These are phyloP conservation scores for Nicotiana rustica DNA, from an alignment of 305 asterid genomes.

Conservation along the genomic window DNA sequence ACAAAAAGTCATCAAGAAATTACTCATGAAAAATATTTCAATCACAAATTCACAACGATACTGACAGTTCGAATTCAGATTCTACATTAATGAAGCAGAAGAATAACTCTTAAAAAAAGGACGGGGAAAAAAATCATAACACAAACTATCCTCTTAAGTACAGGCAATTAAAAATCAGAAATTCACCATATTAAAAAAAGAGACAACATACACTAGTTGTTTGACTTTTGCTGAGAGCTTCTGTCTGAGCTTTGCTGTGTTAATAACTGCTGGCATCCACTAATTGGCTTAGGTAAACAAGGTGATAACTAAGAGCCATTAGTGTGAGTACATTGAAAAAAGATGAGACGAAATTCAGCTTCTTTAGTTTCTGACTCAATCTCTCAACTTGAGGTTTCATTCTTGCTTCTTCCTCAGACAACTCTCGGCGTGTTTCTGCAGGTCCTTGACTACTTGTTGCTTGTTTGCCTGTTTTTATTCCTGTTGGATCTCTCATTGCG, in stretches of 20 bases:
- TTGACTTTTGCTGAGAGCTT: too few relatives aligned
- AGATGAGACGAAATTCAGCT: slow-evolving; percentile 38
- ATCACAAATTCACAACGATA: too few relatives aligned
- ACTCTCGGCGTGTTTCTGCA: not conserved
- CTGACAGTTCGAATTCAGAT: too few relatives aligned
- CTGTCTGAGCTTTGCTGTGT: not conserved
- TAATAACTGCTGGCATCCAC: not conserved
- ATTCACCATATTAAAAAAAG: not conserved
- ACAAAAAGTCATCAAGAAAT: too few relatives aligned
- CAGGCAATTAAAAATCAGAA: not conserved
- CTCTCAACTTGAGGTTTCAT: not conserved
- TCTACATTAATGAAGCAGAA: too few relatives aligned
- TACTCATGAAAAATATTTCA: too few relatives aligned
- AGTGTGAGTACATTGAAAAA: slow-evolving; percentile 36
- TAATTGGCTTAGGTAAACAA: slow-evolving; percentile 35
- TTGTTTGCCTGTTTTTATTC: not conserved
- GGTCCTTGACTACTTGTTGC: not conserved
- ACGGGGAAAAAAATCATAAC: too few relatives aligned
- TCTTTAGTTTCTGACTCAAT: slow-evolving; percentile 34
- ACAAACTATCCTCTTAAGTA: too few relatives aligned
- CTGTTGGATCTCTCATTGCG: slow-evolving; percentile 9
- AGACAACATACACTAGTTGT: not conserved
- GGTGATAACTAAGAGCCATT: slow-evolving; percentile 44
- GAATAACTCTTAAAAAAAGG: too few relatives aligned
- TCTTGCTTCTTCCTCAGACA: not conserved